These are phyloP conservation scores for Aspergillus saccharolyticus DNA, from an alignment of 495 filamentous ascomycete genomes.

Conservation along the genomic window DNA sequence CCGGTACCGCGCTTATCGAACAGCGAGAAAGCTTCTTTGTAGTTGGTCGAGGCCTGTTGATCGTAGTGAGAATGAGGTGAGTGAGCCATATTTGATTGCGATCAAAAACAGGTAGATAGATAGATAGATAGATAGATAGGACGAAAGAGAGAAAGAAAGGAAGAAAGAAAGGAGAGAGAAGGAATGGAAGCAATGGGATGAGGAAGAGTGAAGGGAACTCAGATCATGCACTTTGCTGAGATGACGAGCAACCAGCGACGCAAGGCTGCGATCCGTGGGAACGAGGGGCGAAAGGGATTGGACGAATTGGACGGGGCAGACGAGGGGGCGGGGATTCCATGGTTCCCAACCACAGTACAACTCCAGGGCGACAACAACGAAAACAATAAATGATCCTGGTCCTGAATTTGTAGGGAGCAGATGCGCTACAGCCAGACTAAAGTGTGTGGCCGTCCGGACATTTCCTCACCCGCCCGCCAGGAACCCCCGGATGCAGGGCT, in stretches of 20 bases:
- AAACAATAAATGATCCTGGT: background rate
- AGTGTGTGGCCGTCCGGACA: background rate
- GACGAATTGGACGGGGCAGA: background rate
- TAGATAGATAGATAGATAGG: background rate
- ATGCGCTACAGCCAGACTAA: background rate
- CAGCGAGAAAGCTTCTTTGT: constrained; percentile 99
- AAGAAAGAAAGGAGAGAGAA: background rate
- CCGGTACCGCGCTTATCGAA: constrained; percentile 98
- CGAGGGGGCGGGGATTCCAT: constrained; percentile 1
- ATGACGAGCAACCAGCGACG: constrained; percentile 1
- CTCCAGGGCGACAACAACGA: background rate
- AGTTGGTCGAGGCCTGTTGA: constrained; percentile 91
- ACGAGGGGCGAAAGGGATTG: constrained; percentile 8
- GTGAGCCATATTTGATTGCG: constrained; percentile 14
- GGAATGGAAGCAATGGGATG: background rate
- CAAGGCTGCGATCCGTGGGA: background rate
- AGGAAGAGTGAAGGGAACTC: background rate
- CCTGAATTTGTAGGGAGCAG: background rate
- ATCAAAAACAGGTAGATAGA: background rate
- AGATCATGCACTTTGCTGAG: background rate
- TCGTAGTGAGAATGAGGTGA: constrained; percentile 32
- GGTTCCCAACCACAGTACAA: background rate
- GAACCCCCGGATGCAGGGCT: background rate
- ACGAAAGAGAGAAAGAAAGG: background rate
- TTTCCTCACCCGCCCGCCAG: background rate